Conservation (phyloP, 352 stramenopile genomes). For the Blastocystis sp. region DNA sequence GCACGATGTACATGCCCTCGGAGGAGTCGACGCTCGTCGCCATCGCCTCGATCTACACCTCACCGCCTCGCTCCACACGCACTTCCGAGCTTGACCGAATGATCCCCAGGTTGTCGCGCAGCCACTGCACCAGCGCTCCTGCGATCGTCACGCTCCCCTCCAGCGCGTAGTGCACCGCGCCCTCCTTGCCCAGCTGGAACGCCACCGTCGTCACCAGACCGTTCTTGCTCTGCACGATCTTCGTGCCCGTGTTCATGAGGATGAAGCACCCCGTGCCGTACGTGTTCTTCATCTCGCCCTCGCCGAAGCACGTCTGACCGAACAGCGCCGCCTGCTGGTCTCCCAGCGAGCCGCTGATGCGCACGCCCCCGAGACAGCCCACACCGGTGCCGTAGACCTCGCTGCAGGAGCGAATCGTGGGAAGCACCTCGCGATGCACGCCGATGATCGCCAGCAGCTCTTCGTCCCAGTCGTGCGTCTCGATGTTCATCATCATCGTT, state of each 20-base stretch:
- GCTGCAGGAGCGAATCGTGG: constrained; percentile 88
- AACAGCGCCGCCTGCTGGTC: constrained; percentile 96
- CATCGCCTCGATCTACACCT: constrained; percentile 77
- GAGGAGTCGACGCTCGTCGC: constrained; percentile 87
- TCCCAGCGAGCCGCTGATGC: constrained; percentile 86
- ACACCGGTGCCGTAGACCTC: constrained; percentile 84
- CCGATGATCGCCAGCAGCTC: constrained; percentile 82
- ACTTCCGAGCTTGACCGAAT: constrained; percentile 87
- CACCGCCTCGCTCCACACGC: background rate
- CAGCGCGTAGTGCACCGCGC: constrained; percentile 90
- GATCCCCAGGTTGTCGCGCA: constrained; percentile 95
- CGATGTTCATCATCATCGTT: constrained; percentile 84
- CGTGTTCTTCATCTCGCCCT: constrained; percentile 95
- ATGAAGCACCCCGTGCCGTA: constrained; percentile 98
- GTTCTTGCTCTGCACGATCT: constrained; percentile 85
- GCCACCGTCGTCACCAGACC: constrained; percentile 93
- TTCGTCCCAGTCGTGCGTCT: constrained; percentile 76
- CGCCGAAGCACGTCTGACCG: constrained; percentile 92
- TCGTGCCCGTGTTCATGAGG: constrained; percentile 96
- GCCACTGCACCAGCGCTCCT: constrained; percentile 95
- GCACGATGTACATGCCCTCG: constrained; percentile 95
- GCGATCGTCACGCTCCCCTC: constrained; percentile 94
- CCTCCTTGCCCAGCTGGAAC: constrained; percentile 84
- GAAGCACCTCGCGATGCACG: constrained; percentile 86
- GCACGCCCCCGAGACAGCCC: constrained; percentile 83